Base-by-base conservation (phyloP, 2,329 filamentous ascomycete species). In the Bisporella sp. region DNA sequence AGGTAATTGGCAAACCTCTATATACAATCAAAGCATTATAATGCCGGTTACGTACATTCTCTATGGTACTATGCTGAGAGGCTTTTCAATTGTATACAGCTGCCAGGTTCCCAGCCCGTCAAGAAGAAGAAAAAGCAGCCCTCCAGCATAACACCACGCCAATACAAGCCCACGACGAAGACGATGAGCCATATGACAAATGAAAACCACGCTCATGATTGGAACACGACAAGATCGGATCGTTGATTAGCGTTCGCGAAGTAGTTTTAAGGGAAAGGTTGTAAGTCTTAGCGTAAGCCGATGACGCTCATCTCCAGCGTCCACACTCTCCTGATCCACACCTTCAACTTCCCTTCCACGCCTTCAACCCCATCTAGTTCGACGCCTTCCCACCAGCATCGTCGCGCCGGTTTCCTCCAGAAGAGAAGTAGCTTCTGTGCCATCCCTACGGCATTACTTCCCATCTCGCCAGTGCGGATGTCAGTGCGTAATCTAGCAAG, bases 371-470 rank as follows among this genome's bases (percentile, higher is more conserved):
- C 78, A 13, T 93, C 82, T 42, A 99, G 76, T 68, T 97, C 91
- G 37, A 99, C 87, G 29, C 93, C 93, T 68, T 99, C 93, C 93
- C 93, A 99, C 93, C 93, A 99, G 75, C 93, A 99, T 67, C 93
- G 81, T 54, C 93, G 77, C 11, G 93, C 93, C 12, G 93, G 93
- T 71, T 99, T 99, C 58, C 93, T 82, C 93, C 93, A 99, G 74
- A 99, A 99, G 4, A 99, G 78, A 11, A 99, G 77, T 44, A 99
- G 79, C 72, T 99, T 99, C 69, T 99, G 93, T 9, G 93, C 93
- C 93, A 99, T 99, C 47, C 92, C 92, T 13, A 97, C 89, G 0
- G 89, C 87, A 66, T 84, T 90, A 59, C 78, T 83, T 47, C 87
- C 74, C 71, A 82, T 78, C 53, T 85, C 82, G 62, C 84, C 85